Evolutionary conservation across 108 stramenopile species (phyloP).

Genomic region (Skeletonema tropicum): DNA sequence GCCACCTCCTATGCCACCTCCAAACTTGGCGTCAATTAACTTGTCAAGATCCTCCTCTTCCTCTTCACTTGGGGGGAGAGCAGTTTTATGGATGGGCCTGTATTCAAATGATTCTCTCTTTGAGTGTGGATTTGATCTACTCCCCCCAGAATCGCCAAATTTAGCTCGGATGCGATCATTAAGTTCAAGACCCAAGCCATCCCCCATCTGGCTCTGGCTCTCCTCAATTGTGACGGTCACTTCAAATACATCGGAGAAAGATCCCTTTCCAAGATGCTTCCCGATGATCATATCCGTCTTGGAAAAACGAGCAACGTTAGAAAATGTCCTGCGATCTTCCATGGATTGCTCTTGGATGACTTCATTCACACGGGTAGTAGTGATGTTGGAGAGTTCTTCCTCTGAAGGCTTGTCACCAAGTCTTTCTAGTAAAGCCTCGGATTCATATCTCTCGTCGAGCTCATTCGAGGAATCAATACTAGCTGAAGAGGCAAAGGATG

Average conservation of each 20-base stretch:
- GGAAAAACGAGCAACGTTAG: constrained; percentile 1
- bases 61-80: background rate
- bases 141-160: background rate
- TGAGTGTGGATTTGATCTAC: background rate
- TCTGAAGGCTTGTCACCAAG: background rate
- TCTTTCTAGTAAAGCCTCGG: background rate
- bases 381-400: background rate
- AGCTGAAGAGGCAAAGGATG: background rate
- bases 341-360: background rate
- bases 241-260: constrained; percentile 24
- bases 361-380: background rate
- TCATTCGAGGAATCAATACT: background rate
- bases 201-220: background rate
- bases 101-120: background rate
- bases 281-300: constrained; percentile 11
- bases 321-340: background rate
- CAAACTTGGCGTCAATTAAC: too few relatives aligned
- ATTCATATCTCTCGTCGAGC: background rate
- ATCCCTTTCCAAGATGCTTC: constrained; percentile 19
- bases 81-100: background rate
- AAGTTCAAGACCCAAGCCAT: background rate
- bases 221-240: background rate
- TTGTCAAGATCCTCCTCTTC: too few relatives aligned
- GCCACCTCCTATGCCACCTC: too few relatives aligned
- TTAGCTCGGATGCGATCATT: constrained; percentile 1